A percentile compares a stretch with the other conserved stretches of the same genome.
phyloP scores from a whole-genome alignment of 2,329 filamentous ascomycete species.

The Ophiostoma sp. region DNA sequence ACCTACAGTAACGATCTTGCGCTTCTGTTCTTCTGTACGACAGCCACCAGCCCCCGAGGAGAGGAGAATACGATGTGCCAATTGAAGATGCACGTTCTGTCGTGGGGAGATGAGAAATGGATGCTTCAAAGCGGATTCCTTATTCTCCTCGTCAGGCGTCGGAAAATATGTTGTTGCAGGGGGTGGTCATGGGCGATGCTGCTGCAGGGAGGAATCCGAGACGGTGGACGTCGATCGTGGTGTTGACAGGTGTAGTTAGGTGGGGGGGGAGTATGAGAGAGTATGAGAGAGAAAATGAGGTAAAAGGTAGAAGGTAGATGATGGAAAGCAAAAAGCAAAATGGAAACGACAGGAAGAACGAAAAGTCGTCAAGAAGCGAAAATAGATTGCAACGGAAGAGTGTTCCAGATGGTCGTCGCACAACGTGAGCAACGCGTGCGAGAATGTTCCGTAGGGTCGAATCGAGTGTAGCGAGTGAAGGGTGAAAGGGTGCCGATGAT shows the following conservation, averaged over 20 bases:
- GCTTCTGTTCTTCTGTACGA: slow-evolving; percentile 21
- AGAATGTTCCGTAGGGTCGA: background rate
- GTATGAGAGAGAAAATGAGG: background rate
- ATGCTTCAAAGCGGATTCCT: background rate
- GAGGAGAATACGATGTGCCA: slow-evolving; percentile 4
- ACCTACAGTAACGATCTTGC: slow-evolving; percentile 9
- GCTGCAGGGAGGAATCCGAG: slow-evolving; percentile 10
- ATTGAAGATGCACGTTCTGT: background rate
- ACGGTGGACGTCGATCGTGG: slow-evolving; percentile 4
- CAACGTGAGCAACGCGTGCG: background rate
- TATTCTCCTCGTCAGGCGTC: slow-evolving; percentile 13
- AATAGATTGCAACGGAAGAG: background rate
- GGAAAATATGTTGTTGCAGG: background rate
- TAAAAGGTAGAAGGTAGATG: background rate
- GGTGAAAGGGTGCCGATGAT: background rate
- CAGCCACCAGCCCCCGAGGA: slow-evolving; percentile 23
- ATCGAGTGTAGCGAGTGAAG: too few species aligned
- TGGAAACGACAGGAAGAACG: slow-evolving; percentile 4
- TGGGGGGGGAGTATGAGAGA: background rate
- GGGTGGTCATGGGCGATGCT: slow-evolving; percentile 1
- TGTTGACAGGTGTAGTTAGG: background rate
- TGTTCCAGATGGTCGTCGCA: slow-evolving; percentile 9
- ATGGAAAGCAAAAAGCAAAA: too few species aligned
- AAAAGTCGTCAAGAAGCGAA: slow-evolving; percentile 13
- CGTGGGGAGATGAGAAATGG: background rate